Percentiles rank a stretch among this genome's conserved stretches.
Evolutionary conservation across 2,329 filamentous ascomycete genomes (phyloP).

Genomic region (Xylaria sp.): DNA sequence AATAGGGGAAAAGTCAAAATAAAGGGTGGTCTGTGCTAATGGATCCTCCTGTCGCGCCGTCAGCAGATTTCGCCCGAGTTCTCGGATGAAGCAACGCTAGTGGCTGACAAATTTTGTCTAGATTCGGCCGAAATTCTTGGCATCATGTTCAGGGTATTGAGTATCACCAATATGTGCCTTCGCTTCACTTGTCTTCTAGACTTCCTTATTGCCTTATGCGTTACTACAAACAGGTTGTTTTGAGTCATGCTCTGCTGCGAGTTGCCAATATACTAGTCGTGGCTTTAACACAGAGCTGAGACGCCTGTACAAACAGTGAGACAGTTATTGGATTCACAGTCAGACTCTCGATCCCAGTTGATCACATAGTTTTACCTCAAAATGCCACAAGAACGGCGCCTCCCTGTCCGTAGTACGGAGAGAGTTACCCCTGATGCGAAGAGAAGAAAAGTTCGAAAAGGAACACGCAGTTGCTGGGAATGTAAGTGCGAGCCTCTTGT

Average conservation of each 20-base stretch:
- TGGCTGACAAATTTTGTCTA: slow-evolving; percentile 44
- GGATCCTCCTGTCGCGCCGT: background rate
- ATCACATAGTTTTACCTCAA: background rate
- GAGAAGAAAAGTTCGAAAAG: slow-evolving; percentile 59
- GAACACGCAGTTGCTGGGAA: slow-evolving; percentile 66
- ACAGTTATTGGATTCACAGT: background rate
- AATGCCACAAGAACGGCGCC: slow-evolving; percentile 29
- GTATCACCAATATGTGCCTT: background rate
- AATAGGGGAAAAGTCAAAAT: background rate
- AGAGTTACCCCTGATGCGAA: slow-evolving; percentile 44
- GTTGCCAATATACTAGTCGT: background rate
- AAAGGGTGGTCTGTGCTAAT: background rate
- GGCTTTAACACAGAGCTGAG: background rate
- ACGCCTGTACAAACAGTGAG: background rate
- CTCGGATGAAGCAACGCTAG: background rate
- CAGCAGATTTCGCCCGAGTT: slow-evolving; percentile 5
- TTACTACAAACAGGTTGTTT: background rate
- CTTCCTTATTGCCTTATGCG: background rate
- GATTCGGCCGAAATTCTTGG: slow-evolving; percentile 35
- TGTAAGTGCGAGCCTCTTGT: slow-evolving; percentile 51
- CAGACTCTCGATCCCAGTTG: background rate
- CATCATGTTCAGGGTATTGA: slow-evolving; percentile 24
- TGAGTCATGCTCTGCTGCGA: background rate
- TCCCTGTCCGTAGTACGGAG: slow-evolving; percentile 31
- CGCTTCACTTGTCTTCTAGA: background rate